A percentile compares a stretch with the other conserved stretches of the same genome.
Conservation (phyloP, 345 rosid species). For the Melaleuca alternifolia region DNA sequence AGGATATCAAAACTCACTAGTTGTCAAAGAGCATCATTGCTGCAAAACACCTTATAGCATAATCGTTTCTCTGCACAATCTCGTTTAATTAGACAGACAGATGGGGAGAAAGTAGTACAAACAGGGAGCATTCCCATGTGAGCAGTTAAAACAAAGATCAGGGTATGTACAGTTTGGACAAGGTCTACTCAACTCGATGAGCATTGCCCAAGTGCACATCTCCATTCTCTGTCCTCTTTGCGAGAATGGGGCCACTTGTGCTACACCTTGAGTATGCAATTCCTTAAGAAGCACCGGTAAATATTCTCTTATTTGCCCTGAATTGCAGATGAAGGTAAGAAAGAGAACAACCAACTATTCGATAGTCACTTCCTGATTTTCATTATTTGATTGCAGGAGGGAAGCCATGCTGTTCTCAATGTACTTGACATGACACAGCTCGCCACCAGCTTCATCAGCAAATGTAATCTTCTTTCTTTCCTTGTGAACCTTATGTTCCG, state of each 20-base stretch:
- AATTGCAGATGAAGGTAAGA: background rate
- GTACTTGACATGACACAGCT: slow-evolving; percentile 68
- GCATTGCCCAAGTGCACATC: background rate
- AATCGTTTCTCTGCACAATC: background rate
- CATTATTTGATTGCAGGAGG: background rate
- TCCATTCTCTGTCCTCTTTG: background rate
- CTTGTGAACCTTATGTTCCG: slow-evolving; percentile 17
- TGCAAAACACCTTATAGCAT: background rate
- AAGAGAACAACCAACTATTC: background rate
- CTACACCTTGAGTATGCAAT: background rate
- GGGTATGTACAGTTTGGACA: background rate
- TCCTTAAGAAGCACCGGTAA: background rate
- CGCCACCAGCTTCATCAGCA: slow-evolving; percentile 87
- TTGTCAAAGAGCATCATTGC: background rate
- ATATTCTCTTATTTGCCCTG: background rate
- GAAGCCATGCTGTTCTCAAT: slow-evolving; percentile 35
- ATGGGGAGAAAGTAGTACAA: background rate
- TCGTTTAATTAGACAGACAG: background rate
- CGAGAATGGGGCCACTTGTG: background rate
- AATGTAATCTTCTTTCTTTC: slow-evolving; percentile 61
- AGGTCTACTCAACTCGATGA: background rate
- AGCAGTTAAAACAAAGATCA: background rate
- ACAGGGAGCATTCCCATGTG: background rate
- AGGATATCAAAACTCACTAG: background rate
- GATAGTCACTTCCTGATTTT: background rate